These are phyloP conservation scores for Amanita jacksonii DNA, from an alignment of 768 basidiomycete species.

Conservation along the genomic window DNA sequence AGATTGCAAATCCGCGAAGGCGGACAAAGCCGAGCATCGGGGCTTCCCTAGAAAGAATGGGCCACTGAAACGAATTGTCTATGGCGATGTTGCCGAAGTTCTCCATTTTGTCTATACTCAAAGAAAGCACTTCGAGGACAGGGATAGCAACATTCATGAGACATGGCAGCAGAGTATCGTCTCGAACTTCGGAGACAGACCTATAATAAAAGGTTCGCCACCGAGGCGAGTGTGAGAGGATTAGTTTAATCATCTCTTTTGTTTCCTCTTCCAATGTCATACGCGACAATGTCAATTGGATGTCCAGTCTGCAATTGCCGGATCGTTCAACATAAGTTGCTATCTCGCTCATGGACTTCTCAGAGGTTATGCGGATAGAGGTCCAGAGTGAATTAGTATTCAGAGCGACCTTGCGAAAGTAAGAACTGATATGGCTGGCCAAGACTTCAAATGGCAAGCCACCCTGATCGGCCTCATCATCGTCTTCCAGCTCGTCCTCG, in stretches of 20 bases:
- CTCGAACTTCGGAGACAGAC: constrained; percentile 17
- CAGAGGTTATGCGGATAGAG: constrained; percentile 20
- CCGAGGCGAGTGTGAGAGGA: constrained; percentile 23
- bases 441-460: constrained; percentile 25
- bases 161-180: constrained; percentile 19
- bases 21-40: constrained; percentile 28
- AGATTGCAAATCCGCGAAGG: constrained; percentile 34
- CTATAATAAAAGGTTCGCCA: constrained; percentile 28
- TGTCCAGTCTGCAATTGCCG: constrained; percentile 19
- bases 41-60: constrained; percentile 8
- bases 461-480: not conserved
- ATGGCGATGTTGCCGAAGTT: constrained; percentile 10
- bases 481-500: constrained; percentile 11
- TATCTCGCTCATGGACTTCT: constrained; percentile 14
- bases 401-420: constrained; percentile 30
- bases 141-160: constrained; percentile 23
- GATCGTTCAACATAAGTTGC: constrained; percentile 27
- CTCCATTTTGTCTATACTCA: constrained; percentile 25
- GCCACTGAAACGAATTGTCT: constrained; percentile 5
- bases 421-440: constrained; percentile 28
- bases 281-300: constrained; percentile 20
- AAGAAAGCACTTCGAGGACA: constrained; percentile 27
- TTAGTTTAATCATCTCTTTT: constrained; percentile 18
- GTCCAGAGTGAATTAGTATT: constrained; percentile 32
- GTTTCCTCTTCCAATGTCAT: constrained; percentile 7